Evolutionary conservation across 345 rosid species (phyloP).

Genomic region (Arabidopsis suecica): DNA sequence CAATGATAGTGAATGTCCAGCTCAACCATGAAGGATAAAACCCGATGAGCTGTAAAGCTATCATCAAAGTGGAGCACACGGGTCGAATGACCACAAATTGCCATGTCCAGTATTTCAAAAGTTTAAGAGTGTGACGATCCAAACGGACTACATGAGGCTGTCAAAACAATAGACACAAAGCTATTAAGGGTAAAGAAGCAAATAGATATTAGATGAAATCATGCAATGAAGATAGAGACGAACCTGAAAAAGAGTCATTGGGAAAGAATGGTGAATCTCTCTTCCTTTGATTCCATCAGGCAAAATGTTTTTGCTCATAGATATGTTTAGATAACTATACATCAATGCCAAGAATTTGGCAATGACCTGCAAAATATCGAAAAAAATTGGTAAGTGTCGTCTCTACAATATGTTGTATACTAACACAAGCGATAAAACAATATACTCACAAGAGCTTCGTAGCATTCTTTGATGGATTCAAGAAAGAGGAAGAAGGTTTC

Average conservation of each 20-base stretch:
- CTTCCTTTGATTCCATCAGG: conserved; percentile 95
- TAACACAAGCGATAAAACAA: background rate
- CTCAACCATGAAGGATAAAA: conserved; percentile 91
- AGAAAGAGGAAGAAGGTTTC: conserved; percentile 77
- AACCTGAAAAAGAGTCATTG: conserved; percentile 96
- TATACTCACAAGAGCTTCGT: conserved; percentile 83
- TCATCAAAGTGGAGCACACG: conserved; percentile 82
- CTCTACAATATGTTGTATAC: conserved; percentile 4
- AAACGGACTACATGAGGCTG: conserved; percentile 82
- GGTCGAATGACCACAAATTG: conserved; percentile 91
- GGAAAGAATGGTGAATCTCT: conserved; percentile 90
- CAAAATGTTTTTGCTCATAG: conserved; percentile 77
- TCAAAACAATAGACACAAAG: conserved; percentile 28
- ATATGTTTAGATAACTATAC: conserved; percentile 89
- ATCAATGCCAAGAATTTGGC: conserved; percentile 93
- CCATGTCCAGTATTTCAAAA: conserved; percentile 95
- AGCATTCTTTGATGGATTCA: conserved; percentile 92
- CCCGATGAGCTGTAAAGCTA: conserved; percentile 65
- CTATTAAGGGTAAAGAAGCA: background rate
- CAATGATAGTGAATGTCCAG: conserved; percentile 90
- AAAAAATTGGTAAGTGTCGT: background rate
- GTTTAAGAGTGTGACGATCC: conserved; percentile 72
- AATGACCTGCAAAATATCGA: conserved; percentile 63
- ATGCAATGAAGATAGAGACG: conserved; percentile 8
- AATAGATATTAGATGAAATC: conserved; percentile 4